Conservation (phyloP, 495 filamentous ascomycete genomes). For the Penicillium lividum region DNA sequence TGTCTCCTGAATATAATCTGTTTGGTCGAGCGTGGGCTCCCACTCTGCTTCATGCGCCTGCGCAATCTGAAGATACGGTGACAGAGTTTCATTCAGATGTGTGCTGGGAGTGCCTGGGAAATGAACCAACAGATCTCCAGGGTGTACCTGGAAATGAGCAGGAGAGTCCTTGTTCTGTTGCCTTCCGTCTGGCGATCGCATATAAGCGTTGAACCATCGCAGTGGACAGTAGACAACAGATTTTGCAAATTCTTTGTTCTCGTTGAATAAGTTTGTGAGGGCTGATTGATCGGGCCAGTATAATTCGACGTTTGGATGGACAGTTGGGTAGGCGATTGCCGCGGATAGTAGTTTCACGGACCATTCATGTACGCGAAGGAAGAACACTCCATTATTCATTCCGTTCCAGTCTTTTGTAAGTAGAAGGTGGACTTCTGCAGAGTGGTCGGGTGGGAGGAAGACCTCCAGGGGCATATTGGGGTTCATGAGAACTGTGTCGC, state of each 20-base stretch:
- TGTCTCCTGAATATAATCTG: background rate
- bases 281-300: conserved; percentile 40
- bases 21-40: background rate
- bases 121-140: conserved; percentile 16
- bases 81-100: background rate
- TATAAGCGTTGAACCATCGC: conserved; percentile 18
- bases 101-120: conserved; percentile 7
- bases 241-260: conserved; percentile 23
- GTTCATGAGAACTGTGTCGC: conserved; percentile 55
- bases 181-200: conserved; percentile 3
- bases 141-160: conserved; percentile 4
- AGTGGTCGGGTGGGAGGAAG: conserved; percentile 51
- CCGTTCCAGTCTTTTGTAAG: conserved; percentile 55
- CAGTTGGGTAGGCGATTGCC: conserved; percentile 44
- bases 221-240: conserved; percentile 10
- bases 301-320: conserved; percentile 38
- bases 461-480: conserved; percentile 50
- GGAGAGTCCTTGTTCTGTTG: conserved; percentile 1
- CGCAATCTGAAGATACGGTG: conserved; percentile 6
- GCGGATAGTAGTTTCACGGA: conserved; percentile 48
- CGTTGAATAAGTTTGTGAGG: conserved; percentile 32
- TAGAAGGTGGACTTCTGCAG: conserved; percentile 47
- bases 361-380: conserved; percentile 51
- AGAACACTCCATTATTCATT: conserved; percentile 58
- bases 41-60: background rate